Conservation (phyloP, 805 yeast genomes). For the Candida chauliodis region DNA sequence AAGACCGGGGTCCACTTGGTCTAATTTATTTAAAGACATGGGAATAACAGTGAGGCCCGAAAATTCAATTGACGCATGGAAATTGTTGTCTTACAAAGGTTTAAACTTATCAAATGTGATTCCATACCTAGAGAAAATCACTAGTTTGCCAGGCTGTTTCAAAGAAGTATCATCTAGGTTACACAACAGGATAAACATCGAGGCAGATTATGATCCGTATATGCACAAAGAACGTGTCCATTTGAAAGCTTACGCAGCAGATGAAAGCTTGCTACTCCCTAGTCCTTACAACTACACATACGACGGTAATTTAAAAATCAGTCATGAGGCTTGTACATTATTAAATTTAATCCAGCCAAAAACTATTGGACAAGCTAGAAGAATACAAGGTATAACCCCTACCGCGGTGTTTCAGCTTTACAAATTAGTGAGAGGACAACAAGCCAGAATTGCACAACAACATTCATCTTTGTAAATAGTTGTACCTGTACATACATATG, state of each 20-base stretch:
- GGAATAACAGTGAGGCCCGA: conserved; percentile 46
- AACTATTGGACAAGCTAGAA: conserved; percentile 91
- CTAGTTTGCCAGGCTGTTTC: conserved; percentile 22
- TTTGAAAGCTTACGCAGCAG: conserved; percentile 75
- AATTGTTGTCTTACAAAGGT: conserved; percentile 58
- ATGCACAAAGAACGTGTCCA: conserved; percentile 67
- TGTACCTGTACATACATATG: conserved; percentile 15
- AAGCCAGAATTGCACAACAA: conserved; percentile 11
- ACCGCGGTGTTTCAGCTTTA: conserved; percentile 83
- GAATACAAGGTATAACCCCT: conserved; percentile 94
- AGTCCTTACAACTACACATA: conserved; percentile 55
- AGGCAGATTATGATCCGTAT: conserved; percentile 81
- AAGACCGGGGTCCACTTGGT: conserved; percentile 65
- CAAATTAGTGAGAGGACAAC: conserved; percentile 42
- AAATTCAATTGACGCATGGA: conserved; percentile 56
- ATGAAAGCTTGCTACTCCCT: conserved; percentile 77
- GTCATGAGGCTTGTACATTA: conserved; percentile 67
- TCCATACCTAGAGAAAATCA: conserved; percentile 19
- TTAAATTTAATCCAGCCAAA: conserved; percentile 76
- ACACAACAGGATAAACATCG: conserved; percentile 62
- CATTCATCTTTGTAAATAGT: conserved; percentile 9
- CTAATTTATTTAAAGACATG: conserved; percentile 39
- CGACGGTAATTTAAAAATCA: conserved; percentile 51
- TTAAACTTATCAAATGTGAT: conserved; percentile 25
- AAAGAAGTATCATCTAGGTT: conserved; percentile 36